Percentiles rank a stretch among this genome's conserved stretches.
These are phyloP conservation scores for Breynia disticha DNA, from an alignment of 441 rosid species.

Conservation along the genomic window DNA sequence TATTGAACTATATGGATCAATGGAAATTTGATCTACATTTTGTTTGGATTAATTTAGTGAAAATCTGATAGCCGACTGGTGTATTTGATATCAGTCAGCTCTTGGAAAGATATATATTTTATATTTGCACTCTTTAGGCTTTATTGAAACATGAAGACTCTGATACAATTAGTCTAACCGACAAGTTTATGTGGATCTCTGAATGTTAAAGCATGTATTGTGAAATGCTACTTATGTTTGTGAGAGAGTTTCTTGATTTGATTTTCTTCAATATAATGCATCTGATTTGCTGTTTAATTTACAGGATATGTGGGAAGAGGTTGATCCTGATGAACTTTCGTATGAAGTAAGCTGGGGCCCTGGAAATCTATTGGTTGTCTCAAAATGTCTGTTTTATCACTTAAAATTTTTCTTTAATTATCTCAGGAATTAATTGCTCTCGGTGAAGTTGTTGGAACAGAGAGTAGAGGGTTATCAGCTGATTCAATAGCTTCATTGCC, in stretches of 20 bases:
- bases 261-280: background rate
- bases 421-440: constrained; percentile 81
- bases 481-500: constrained; percentile 74
- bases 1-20: no score
- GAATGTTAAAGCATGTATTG: constrained; percentile 4
- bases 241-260: background rate
- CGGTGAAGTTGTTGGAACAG: constrained; percentile 79
- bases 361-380: background rate
- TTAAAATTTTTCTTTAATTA: constrained; percentile 9
- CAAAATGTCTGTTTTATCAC: constrained; percentile 3
- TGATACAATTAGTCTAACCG: no score
- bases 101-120: no score
- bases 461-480: constrained; percentile 89
- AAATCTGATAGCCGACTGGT: no score
- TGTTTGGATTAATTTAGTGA: no score
- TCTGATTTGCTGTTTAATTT: constrained; percentile 15
- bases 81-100: no score
- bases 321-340: constrained; percentile 89
- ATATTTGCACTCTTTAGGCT: no score
- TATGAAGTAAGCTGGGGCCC: constrained; percentile 51
- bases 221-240: background rate
- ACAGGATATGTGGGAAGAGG: constrained; percentile 86
- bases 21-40: no score
- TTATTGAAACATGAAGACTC: no score
- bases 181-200: background rate